Evolutionary conservation across 2,329 filamentous ascomycete species (phyloP).

Genomic region (Colletotrichum trifolii): DNA sequence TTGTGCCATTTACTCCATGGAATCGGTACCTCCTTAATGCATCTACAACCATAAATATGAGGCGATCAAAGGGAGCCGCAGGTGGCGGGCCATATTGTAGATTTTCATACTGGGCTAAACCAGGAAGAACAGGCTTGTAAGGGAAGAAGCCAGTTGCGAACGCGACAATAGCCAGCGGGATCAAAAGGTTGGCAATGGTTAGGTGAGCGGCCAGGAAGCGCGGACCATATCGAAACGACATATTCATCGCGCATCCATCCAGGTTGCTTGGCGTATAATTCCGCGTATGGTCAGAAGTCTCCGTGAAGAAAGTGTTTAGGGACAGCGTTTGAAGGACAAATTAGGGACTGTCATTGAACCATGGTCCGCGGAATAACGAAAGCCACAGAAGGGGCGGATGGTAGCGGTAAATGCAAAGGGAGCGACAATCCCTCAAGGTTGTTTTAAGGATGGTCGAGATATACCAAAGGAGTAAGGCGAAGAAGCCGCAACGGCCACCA

Average conservation of each 20-base stretch:
- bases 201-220: slow-evolving; percentile 53
- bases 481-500: neutral
- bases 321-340: neutral
- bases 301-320: neutral
- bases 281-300: neutral
- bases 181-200: slow-evolving; percentile 77
- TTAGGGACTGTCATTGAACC: slow-evolving; percentile 16
- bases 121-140: slow-evolving; percentile 93
- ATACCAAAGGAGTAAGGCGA: slow-evolving; percentile 20
- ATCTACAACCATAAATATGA: slow-evolving; percentile 98
- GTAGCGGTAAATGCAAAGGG: slow-evolving; percentile 4
- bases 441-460: slow-evolving; percentile 12
- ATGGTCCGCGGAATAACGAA: slow-evolving; percentile 13
- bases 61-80: slow-evolving; percentile 81
- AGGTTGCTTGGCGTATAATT: slow-evolving; percentile 11
- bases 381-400: slow-evolving; percentile 12
- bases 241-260: slow-evolving; percentile 34
- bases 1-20: neutral
- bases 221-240: slow-evolving; percentile 28
- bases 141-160: slow-evolving; percentile 97
- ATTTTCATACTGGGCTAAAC: slow-evolving; percentile 76
- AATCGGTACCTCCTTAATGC: slow-evolving; percentile 76
- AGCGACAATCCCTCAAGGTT: slow-evolving; percentile 23
- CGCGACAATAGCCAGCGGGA: slow-evolving; percentile 77
- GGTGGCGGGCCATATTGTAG: slow-evolving; percentile 67